These are phyloP conservation scores for Candida nitratophila DNA, from an alignment of 805 yeast species.

Conservation along the genomic window DNA sequence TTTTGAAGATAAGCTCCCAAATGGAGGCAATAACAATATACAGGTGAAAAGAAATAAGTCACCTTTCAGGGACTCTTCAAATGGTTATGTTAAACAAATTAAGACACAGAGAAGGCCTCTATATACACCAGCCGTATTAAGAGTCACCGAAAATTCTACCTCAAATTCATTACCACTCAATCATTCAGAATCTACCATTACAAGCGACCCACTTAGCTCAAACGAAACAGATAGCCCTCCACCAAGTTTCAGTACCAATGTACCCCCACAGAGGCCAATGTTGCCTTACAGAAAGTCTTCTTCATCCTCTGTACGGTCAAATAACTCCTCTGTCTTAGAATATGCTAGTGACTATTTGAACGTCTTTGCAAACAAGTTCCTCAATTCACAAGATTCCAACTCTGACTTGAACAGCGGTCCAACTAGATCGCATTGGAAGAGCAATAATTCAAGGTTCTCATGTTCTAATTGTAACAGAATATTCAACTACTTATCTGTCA, in stretches of 20 bases:
- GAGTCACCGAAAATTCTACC: constrained; percentile 17
- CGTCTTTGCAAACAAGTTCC: constrained; percentile 8
- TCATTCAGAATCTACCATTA: constrained; percentile 3
- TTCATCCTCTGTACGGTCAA: constrained; percentile 17
- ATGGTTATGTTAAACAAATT: constrained; percentile 53
- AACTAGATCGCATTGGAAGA: constrained; percentile 63
- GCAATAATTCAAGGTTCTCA: constrained; percentile 55
- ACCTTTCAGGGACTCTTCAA: constrained; percentile 24
- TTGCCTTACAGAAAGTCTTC: constrained; percentile 12
- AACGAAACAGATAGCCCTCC: background rate
- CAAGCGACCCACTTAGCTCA: constrained; percentile 4
- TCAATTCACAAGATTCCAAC: background rate
- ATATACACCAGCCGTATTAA: constrained; percentile 84
- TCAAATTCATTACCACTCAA: constrained; percentile 3
- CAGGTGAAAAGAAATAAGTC: constrained; percentile 13
- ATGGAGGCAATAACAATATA: background rate
- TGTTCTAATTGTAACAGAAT: constrained; percentile 64
- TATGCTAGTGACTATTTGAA: constrained; percentile 18
- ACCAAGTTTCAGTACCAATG: background rate
- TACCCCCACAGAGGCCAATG: constrained; percentile 10
- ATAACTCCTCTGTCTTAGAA: constrained; percentile 15
- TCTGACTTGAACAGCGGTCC: constrained; percentile 26
- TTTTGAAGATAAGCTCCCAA: background rate
- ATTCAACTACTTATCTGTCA: constrained; percentile 71
- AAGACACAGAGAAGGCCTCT: constrained; percentile 79